A percentile compares a stretch with the other conserved stretches of the same genome.
These are phyloP conservation scores for Phaeophleospora eucalypticola DNA, from an alignment of 2,329 filamentous ascomycete genomes.

Conservation along the genomic window DNA sequence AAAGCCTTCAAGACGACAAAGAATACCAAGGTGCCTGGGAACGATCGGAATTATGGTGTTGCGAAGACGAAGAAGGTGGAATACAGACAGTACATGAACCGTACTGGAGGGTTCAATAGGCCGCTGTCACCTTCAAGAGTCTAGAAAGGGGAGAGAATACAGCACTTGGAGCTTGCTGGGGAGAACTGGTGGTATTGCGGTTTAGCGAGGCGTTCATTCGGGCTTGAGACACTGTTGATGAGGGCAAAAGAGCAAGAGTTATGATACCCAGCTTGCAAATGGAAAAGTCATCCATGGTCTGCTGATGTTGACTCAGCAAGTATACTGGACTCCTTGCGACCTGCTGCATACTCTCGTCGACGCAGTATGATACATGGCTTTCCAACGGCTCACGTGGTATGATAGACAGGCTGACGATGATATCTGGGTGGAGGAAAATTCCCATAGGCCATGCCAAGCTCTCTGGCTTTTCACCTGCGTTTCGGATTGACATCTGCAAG, in stretches of 20 bases:
- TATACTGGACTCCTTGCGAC: neutral
- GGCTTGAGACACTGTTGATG: neutral
- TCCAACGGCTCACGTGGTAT: neutral
- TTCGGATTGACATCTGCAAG: constrained; percentile 16
- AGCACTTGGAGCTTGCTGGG: neutral
- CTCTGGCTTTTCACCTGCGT: constrained; percentile 4
- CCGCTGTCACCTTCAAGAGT: constrained; percentile 39
- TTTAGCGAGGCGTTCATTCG: constrained; percentile 17
- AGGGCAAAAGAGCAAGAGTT: neutral
- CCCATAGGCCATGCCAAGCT: neutral
- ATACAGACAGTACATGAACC: constrained; percentile 97
- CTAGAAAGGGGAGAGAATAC: constrained; percentile 31
- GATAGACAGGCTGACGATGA: neutral
- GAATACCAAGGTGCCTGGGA: constrained; percentile 81
- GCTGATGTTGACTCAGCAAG: neutral
- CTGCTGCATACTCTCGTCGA: neutral
- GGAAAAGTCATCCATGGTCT: neutral
- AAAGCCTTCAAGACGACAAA: constrained; percentile 81
- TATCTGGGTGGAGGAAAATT: neutral
- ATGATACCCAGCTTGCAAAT: constrained; percentile 7
- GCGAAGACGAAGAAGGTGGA: constrained; percentile 90
- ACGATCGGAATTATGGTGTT: constrained; percentile 71
- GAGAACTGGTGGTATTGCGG: neutral
- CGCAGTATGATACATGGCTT: neutral
- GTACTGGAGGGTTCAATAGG: constrained; percentile 75